Evolutionary conservation across 2,329 filamentous ascomycete species (phyloP), one percentile per base, ranked within the genome.

Genomic region (Aspergillus pseudoviridinutans): DNA sequence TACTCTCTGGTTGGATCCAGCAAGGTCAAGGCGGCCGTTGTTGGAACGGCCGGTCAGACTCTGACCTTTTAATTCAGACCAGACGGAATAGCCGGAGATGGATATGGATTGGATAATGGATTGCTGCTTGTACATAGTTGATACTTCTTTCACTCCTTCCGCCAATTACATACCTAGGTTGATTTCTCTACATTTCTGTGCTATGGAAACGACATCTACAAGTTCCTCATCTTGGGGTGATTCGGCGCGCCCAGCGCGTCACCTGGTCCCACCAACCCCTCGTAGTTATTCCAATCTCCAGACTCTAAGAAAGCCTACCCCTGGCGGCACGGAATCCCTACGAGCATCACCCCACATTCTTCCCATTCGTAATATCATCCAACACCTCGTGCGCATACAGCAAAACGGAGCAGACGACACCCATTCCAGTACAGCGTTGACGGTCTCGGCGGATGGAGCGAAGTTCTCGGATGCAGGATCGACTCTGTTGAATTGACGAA

Each of bases 1-100:
- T 86, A 86, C 72, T 74, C 71, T 35, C 74, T 81, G n/a, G 69
- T 85, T 51, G 82, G 81, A 2, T 77, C 78, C 3, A 71, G 60
- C 32, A 79, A 73, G 50, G 79, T 84, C 55, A 76, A 79, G 70
- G 70, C 66, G 49, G 71, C 76, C 20, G 77, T 84, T 55, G 64
- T 70, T 10, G 71, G 70, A 2, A 68, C 63, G 42, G 71, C 71
- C 51, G 73, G 73, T 14, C 67, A 71, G 59, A 74, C 71, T 32
- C 57, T 75, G 42, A 68, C 56, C 10, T 72, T 75, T 47, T 75
- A 66, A 12, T 7, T 38, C 14, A 7, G 32, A 7, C 14, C 0
- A 3, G 32, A 38, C 17, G 32, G 32, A 38, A 38, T 32, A 14
- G 32, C 32, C 51, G 32, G 32, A 17, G 10, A 32, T 32, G 29